Evolutionary conservation across 306 rosid genomes (phyloP).

Genomic region (Pyrus bretschneideri): DNA sequence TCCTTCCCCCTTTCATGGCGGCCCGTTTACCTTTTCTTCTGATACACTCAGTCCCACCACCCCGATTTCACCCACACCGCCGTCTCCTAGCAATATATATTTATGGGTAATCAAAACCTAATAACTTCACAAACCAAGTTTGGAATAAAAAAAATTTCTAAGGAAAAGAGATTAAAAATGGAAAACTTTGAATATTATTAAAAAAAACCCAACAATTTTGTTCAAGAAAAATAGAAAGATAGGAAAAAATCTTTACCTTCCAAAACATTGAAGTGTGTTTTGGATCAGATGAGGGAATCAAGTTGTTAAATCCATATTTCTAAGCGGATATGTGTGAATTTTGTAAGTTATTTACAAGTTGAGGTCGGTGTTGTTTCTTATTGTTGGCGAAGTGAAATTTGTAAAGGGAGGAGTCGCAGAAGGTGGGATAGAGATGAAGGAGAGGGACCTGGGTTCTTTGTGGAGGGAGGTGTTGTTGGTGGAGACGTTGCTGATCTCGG

Average conservation of each 20-base stretch:
- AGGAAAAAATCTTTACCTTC: not conserved
- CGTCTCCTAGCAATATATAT: slow-evolving; percentile 20
- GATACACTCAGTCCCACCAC: slow-evolving; percentile 26
- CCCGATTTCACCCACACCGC: slow-evolving; percentile 48
- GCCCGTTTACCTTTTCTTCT: slow-evolving; percentile 58
- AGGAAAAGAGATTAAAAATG: not conserved
- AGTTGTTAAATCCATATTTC: too few relatives aligned
- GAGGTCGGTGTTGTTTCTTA: too few relatives aligned
- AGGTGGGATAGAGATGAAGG: too few relatives aligned
- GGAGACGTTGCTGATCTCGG: too few relatives aligned
- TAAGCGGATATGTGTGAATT: too few relatives aligned
- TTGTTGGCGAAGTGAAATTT: too few relatives aligned
- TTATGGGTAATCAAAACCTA: not conserved
- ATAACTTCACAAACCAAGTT: not conserved
- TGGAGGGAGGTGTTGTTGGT: too few relatives aligned
- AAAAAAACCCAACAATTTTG: not conserved
- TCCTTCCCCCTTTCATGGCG: slow-evolving; percentile 73
- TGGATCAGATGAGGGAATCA: too few relatives aligned
- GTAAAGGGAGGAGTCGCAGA: too few relatives aligned
- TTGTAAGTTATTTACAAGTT: too few relatives aligned
- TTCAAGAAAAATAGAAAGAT: not conserved
- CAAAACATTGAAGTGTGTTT: not conserved
- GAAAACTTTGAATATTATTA: not conserved
- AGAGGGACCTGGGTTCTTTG: too few relatives aligned
- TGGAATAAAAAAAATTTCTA: not conserved